Evolutionary conservation across 495 filamentous ascomycete species (phyloP), one percentile per base, ranked within the genome.

Genomic region (Pyrenula aspistea): DNA sequence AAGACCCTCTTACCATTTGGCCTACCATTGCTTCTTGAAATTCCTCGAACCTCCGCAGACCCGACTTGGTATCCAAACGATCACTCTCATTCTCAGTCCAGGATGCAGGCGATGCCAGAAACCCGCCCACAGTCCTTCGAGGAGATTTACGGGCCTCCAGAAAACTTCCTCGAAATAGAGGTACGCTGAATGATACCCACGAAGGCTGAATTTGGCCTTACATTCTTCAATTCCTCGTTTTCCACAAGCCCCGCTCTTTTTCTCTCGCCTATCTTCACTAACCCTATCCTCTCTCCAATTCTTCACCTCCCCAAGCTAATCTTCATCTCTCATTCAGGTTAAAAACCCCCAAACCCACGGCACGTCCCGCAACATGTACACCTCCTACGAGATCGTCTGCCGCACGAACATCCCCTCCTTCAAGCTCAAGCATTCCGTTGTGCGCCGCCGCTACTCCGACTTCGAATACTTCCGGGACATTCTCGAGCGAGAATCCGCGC

Each of bases 401-500:
- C 84, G 88, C 49, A 98, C 93, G 71, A 98, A 98, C 74, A 98
- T 98, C 68, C 93, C 93, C 57, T 91, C 94, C 61, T 98, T 98
- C 81, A 95, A 96, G 76, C 83, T 97, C 59, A 83, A 85, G 64
- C 76, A 88, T 66, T 90, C 85, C 51, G 77, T 81, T 59, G 94
- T 97, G 54, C 90, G 93, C 56, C 83, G 93, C 55, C 88, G 93
- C 23, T 98, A 98, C 73, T 91, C 85, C 57, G 93, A 98, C 71
- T 98, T 98, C 63, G 93, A 98, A 74, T 91, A 93, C 75, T 98
- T 98, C 74, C 90, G 93, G 63, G 93, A 98, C 68, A 95, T 97
- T 56, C 80, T 98, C 54, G 93, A 98, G 78, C 86, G 94, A 56
- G 93, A 98, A 74, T 85, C 80, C 63, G 91, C 91, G 42, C 78